Evolutionary conservation across 2,329 filamentous ascomycete genomes (phyloP).

Genomic region (Aspergillus flavus): DNA sequence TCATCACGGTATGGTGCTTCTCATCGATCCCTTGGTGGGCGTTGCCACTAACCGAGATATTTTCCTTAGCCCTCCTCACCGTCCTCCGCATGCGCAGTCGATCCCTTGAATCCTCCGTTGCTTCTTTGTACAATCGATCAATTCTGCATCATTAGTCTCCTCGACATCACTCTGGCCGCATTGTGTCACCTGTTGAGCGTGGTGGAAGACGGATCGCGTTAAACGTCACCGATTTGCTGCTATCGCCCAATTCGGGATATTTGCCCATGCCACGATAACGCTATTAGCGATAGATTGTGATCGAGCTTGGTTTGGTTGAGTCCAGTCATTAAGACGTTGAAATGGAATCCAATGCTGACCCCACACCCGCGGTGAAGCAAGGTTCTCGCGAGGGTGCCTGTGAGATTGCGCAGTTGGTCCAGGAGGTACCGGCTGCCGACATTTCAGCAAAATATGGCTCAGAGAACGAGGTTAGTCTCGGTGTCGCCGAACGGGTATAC

Average conservation of each 20-base stretch:
- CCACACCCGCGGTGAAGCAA: not conserved
- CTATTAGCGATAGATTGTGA: not conserved
- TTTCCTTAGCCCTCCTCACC: not conserved
- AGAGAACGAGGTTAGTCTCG: conserved; percentile 11
- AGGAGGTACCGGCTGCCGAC: not conserved
- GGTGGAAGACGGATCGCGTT: too few species aligned
- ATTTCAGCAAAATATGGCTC: not conserved
- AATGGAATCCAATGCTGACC: conserved; percentile 6
- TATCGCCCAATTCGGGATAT: not conserved
- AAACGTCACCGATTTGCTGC: too few species aligned
- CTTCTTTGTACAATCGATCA: not conserved
- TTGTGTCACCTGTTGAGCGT: too few species aligned
- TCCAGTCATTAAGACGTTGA: not conserved
- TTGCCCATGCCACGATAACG: not conserved
- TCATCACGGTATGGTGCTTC: not conserved
- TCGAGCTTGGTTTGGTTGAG: not conserved
- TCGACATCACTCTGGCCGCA: too few species aligned
- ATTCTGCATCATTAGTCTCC: not conserved
- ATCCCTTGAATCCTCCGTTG: too few species aligned
- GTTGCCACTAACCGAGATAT: conserved; percentile 2
- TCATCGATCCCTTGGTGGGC: not conserved
- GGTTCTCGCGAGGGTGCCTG: not conserved
- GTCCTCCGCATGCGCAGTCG: not conserved
- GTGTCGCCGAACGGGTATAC: conserved; percentile 66
- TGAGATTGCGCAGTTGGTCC: not conserved